Evolutionary conservation across 2,329 filamentous ascomycete genomes (phyloP), one percentile per base, ranked within the genome.

Genomic region (Paraphaeosphaeria minitans): DNA sequence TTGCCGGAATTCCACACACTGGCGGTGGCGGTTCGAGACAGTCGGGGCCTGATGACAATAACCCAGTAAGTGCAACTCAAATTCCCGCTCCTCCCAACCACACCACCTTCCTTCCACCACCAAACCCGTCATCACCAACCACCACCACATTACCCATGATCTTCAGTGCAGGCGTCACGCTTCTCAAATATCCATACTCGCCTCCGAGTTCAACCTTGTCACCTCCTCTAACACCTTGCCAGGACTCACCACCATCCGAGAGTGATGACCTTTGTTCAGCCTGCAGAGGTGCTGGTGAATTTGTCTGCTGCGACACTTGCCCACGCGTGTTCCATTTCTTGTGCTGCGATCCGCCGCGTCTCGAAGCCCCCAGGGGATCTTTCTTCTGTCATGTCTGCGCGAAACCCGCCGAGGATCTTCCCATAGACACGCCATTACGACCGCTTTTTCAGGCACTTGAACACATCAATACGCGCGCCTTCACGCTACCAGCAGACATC

Each of bases 261-360:
- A 96, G 96, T 76, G 92, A 95, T 75, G 94, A 98, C 76, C 89
- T 90, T 72, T 99, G 94, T 80, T 89, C 89, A 61, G 87, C 92
- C 47, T 99, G 95, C 79, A 87, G 89, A 70, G 90, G 90, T 63
- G 90, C 87, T 66, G 94, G 94, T 57, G 87, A 92, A 67, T 85
- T 99, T 63, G 84, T 98, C 65, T 97, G 93, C 79, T 99, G 95
- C 77, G 95, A 98, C 79, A 91, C 90, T 62, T 99, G 95, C 79
- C 86, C 89, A 60, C 87, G 92, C 66, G 92, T 93, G 6, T 97
- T 96, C 78, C 95, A 98, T 78, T 92, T 95, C 74, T 84, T 86
- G 59, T 98, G 95, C 75, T 87, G 95, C 66, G 90, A 96, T 76
- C 93, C 94, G 61, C 89, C 92, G 41, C 81, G 69, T 54, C 55